Evolutionary conservation across 2,329 filamentous ascomycete genomes (phyloP).

Genomic region (Penicillium vulpinum): DNA sequence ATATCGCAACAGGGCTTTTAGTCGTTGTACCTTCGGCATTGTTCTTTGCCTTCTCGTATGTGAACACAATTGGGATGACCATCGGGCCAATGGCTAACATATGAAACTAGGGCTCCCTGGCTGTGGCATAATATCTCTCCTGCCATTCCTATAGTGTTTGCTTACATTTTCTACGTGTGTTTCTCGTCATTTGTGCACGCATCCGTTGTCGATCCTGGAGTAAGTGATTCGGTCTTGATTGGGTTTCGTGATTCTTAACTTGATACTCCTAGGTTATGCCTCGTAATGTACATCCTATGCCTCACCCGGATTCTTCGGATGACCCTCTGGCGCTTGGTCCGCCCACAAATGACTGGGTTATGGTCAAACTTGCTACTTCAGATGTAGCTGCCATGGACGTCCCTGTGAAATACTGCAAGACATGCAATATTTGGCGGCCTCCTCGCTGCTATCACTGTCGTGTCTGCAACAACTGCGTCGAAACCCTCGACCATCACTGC

Average conservation of each 20-base stretch:
- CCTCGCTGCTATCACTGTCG: slow-evolving; percentile 95
- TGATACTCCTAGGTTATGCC: slow-evolving; percentile 73
- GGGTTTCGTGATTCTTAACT: slow-evolving; percentile 6
- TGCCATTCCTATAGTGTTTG: slow-evolving; percentile 84
- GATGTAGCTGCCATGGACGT: slow-evolving; percentile 90
- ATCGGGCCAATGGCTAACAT: slow-evolving; percentile 24
- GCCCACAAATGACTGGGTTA: slow-evolving; percentile 87
- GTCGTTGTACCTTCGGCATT: slow-evolving; percentile 76
- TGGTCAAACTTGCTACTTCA: slow-evolving; percentile 77
- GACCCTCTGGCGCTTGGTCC: slow-evolving; percentile 81
- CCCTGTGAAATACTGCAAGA: slow-evolving; percentile 96
- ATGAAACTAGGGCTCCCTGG: slow-evolving; percentile 61
- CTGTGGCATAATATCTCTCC: slow-evolving; percentile 84
- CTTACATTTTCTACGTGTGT: slow-evolving; percentile 86
- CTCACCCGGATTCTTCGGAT: slow-evolving; percentile 70
- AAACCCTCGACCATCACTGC: slow-evolving; percentile 97
- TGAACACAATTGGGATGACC: slow-evolving; percentile 12
- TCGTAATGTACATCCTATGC: slow-evolving; percentile 85
- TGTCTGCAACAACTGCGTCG: slow-evolving; percentile 93
- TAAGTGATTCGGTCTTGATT: slow-evolving; percentile 53
- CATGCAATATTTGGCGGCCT: slow-evolving; percentile 95
- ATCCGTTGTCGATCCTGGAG: slow-evolving; percentile 86
- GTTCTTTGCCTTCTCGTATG: slow-evolving; percentile 74
- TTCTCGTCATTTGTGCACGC: slow-evolving; percentile 93
- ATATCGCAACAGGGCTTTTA: slow-evolving; percentile 78